These are phyloP conservation scores for Mycena citricolor DNA, from an alignment of 1,284 basidiomycete species.

Conservation along the genomic window DNA sequence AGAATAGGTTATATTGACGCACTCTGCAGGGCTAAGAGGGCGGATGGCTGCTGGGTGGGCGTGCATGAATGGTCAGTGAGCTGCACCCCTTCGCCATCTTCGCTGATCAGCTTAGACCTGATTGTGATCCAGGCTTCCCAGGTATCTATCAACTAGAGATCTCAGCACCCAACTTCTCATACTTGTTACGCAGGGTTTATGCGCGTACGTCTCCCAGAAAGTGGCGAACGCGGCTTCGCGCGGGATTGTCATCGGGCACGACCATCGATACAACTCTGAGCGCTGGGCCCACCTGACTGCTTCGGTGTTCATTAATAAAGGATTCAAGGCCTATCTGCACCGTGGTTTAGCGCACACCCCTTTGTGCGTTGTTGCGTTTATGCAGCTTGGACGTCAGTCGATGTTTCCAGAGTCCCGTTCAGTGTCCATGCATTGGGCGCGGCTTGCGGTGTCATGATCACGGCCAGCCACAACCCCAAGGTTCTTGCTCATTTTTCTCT, in stretches of 20 bases:
- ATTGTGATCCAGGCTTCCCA: slow-evolving; percentile 82
- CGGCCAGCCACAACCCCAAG: slow-evolving; percentile 86
- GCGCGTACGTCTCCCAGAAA: slow-evolving; percentile 61
- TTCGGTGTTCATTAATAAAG: slow-evolving; percentile 60
- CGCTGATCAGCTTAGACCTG: slow-evolving; percentile 44
- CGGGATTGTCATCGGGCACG: slow-evolving; percentile 80
- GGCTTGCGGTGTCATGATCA: slow-evolving; percentile 86
- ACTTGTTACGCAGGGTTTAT: slow-evolving; percentile 57
- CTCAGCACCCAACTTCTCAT: slow-evolving; percentile 3
- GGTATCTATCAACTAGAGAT: slow-evolving; percentile 38
- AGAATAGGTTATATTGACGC: background rate
- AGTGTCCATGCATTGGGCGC: slow-evolving; percentile 64
- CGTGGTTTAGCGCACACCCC: slow-evolving; percentile 77
- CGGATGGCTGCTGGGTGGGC: slow-evolving; percentile 85
- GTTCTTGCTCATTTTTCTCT: slow-evolving; percentile 33
- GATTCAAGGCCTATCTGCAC: slow-evolving; percentile 71
- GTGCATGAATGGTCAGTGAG: slow-evolving; percentile 66
- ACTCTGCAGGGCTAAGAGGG: slow-evolving; percentile 64
- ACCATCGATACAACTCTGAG: slow-evolving; percentile 77
- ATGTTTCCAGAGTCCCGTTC: slow-evolving; percentile 66
- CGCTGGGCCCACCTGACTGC: slow-evolving; percentile 77
- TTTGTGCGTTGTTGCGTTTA: slow-evolving; percentile 47
- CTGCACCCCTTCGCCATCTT: background rate
- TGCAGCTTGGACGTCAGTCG: background rate
- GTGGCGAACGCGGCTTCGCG: slow-evolving; percentile 51